Evolutionary conservation across 1,284 basidiomycete species (phyloP).

Genomic region (Leccinum fallax): DNA sequence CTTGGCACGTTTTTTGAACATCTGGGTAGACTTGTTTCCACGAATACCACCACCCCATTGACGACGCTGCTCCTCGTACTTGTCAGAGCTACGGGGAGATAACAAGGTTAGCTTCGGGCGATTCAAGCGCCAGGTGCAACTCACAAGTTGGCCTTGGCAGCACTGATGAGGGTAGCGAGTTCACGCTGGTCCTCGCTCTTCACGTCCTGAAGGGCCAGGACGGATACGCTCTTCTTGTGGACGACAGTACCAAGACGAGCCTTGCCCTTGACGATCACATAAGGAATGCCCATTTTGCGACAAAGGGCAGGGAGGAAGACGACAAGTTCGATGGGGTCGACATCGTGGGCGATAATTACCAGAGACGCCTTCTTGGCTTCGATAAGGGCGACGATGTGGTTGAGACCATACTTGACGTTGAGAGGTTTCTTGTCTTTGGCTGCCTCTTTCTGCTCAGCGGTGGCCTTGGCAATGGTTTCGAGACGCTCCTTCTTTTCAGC

Average conservation of each 20-base stretch:
- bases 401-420: constrained; percentile 96
- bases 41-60: constrained; percentile 97
- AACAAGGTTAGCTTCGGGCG: constrained; percentile 6
- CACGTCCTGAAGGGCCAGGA: constrained; percentile 91
- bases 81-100: constrained; percentile 74
- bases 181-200: constrained; percentile 94
- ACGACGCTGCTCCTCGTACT: constrained; percentile 90
- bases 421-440: constrained; percentile 90
- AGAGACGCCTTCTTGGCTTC: constrained; percentile 98
- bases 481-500: constrained; percentile 98
- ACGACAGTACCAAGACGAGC: constrained; percentile 96
- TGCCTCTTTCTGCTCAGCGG: constrained; percentile 79
- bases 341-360: constrained; percentile 97
- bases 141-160: constrained; percentile 96
- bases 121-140: constrained; percentile 31
- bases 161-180: constrained; percentile 89
- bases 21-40: constrained; percentile 91
- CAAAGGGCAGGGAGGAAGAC: constrained; percentile 98
- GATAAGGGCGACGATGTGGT: constrained; percentile 94
- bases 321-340: constrained; percentile 98
- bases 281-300: constrained; percentile 98
- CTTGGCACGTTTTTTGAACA: constrained; percentile 94
- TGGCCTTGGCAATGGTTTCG: constrained; percentile 70
- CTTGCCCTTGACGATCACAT: constrained; percentile 98
- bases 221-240: constrained; percentile 97